Percentiles rank a stretch among this genome's conserved stretches.
Conservation (phyloP, 2,329 filamentous ascomycete species). For the Cryphonectria nitschkei region DNA sequence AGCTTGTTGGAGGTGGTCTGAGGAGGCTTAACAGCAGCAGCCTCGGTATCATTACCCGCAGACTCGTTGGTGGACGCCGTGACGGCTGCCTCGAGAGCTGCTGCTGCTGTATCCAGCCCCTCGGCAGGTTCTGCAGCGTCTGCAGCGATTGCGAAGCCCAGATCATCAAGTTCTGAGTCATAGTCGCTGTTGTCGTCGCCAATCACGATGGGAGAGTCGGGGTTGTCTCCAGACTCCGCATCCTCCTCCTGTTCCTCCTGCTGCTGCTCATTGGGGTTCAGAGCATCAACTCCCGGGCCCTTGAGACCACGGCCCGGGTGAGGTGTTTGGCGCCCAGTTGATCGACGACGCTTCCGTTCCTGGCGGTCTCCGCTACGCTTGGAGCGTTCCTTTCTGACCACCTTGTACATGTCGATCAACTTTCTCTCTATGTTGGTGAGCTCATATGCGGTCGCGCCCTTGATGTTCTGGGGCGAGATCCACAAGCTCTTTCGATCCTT, state of each 20-base stretch:
- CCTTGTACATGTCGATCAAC: conserved; percentile 14
- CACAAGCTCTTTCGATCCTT: not conserved
- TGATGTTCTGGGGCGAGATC: conserved; percentile 9
- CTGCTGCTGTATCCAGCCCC: not conserved
- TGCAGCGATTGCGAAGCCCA: not conserved
- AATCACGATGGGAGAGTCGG: not conserved
- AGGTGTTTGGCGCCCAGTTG: not conserved
- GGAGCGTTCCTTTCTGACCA: conserved; percentile 13
- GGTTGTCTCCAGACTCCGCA: not conserved
- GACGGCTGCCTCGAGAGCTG: not conserved
- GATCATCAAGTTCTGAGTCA: not conserved
- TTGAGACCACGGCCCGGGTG: not conserved
- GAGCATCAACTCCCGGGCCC: not conserved
- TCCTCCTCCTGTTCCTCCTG: not conserved
- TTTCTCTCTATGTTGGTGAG: conserved; percentile 19
- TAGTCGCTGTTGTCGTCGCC: not conserved
- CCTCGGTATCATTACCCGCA: not conserved
- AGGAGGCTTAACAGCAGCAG: not conserved
- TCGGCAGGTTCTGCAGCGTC: not conserved
- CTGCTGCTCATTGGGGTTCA: not conserved
- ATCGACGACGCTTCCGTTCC: not conserved
- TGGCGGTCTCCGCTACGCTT: not conserved
- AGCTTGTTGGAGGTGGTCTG: too few relatives aligned
- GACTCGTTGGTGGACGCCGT: not conserved
- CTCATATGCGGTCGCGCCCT: conserved; percentile 12